Percentiles rank a stretch among this genome's conserved stretches.
phyloP scores from a whole-genome alignment of 768 basidiomycete species.

The Daedaleopsis nitida region DNA sequence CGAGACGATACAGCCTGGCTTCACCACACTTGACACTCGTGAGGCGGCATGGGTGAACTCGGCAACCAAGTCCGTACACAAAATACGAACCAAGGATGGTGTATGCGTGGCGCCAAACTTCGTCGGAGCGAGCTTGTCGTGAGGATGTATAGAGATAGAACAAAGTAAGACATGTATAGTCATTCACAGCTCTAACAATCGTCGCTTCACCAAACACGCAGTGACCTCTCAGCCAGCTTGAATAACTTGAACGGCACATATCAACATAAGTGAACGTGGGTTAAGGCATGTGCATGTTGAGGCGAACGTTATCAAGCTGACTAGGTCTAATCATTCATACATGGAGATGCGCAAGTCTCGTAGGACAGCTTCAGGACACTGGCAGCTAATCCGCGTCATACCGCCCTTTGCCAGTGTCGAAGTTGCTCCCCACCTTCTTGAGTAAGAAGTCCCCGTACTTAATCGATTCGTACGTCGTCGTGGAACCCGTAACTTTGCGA shows the following conservation, averaged over 20 bases:
- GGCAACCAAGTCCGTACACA: constrained; percentile 73
- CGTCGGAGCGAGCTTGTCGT: constrained; percentile 92
- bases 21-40: constrained; percentile 82
- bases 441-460: constrained; percentile 81
- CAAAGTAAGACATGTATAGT: too few relatives aligned
- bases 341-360: too few relatives aligned
- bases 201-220: too few relatives aligned
- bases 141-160: constrained; percentile 26
- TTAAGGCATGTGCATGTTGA: too few relatives aligned
- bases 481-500: constrained; percentile 18
- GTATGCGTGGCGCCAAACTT: constrained; percentile 79
- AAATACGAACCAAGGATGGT: constrained; percentile 84
- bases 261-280: too few relatives aligned
- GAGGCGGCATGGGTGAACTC: constrained; percentile 96
- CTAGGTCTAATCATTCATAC: too few relatives aligned
- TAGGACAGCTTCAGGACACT: too few relatives aligned
- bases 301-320: too few relatives aligned
- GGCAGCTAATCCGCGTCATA: constrained; percentile 26
- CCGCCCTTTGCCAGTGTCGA: constrained; percentile 45
- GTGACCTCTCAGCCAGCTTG: too few relatives aligned
- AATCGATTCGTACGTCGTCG: constrained; percentile 46
- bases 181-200: neutral
- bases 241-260: too few relatives aligned
- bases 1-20: constrained; percentile 95
- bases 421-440: constrained; percentile 75